Percentiles rank a stretch among this genome's conserved stretches.
Conservation (phyloP, 1,139 yeast species). For the Lodderomyces elongisporus region DNA sequence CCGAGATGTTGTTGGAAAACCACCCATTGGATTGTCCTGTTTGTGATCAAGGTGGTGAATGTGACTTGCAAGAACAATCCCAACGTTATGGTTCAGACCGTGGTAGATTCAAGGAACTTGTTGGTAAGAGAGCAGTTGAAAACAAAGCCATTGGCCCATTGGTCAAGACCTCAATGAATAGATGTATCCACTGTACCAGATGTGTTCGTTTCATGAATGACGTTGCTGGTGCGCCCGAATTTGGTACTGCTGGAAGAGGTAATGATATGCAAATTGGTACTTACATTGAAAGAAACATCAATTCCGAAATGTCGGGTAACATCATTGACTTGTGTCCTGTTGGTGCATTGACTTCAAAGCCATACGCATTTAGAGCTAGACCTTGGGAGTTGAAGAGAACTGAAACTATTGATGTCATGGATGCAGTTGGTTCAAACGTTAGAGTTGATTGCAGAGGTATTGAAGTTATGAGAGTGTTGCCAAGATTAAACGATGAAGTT, state of each 20-base stretch:
- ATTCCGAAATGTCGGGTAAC: constrained; percentile 84
- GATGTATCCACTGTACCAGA: constrained; percentile 91
- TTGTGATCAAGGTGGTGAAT: constrained; percentile 94
- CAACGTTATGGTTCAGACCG: constrained; percentile 82
- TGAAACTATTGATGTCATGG: constrained; percentile 81
- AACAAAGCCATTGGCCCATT: constrained; percentile 89
- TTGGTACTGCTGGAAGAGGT: constrained; percentile 88
- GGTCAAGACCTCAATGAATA: constrained; percentile 86
- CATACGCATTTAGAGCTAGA: constrained; percentile 86
- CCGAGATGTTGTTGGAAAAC: constrained; percentile 82
- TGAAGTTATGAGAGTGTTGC: constrained; percentile 84
- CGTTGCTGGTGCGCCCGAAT: constrained; percentile 89
- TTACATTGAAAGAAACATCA: constrained; percentile 77
- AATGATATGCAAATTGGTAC: constrained; percentile 92
- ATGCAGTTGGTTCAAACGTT: constrained; percentile 77
- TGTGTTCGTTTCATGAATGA: constrained; percentile 89
- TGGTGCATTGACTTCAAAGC: constrained; percentile 87
- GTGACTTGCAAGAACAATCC: constrained; percentile 87
- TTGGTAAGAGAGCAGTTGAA: constrained; percentile 87
- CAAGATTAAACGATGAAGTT: constrained; percentile 80
- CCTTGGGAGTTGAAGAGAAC: constrained; percentile 94
- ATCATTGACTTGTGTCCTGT: constrained; percentile 88
- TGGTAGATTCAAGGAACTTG: constrained; percentile 76
- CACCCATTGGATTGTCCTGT: constrained; percentile 93
- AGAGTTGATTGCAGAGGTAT: constrained; percentile 85